Conservation (phyloP, 169 alveolate genomes). For the Sarcocystis neurona region DNA sequence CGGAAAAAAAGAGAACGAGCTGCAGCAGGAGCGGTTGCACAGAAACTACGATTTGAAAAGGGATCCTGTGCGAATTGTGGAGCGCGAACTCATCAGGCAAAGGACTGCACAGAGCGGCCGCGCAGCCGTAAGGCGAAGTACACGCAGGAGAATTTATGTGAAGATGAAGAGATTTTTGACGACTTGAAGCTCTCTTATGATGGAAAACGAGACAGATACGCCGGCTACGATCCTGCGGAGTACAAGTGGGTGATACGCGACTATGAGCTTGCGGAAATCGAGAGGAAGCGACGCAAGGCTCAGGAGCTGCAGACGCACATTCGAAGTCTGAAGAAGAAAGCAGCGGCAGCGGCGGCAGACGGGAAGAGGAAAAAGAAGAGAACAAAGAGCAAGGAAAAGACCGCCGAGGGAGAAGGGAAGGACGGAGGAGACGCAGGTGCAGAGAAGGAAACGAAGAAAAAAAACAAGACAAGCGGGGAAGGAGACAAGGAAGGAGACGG, state of each 20-base stretch:
- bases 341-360: not conserved
- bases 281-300: conserved; percentile 79
- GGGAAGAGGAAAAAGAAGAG: not conserved
- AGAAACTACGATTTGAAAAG: conserved; percentile 51
- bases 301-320: conserved; percentile 67
- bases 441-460: not conserved
- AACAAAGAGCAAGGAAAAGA: not conserved
- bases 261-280: conserved; percentile 88
- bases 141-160: conserved; percentile 4
- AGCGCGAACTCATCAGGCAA: conserved; percentile 95
- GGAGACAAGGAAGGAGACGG: not conserved
- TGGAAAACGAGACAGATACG: conserved; percentile 97
- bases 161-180: conserved; percentile 9
- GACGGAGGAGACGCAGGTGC: not conserved
- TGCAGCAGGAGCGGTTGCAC: not conserved
- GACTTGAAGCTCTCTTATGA: conserved; percentile 74
- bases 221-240: conserved; percentile 92
- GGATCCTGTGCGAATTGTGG: conserved; percentile 99
- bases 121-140: conserved; percentile 41
- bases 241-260: conserved; percentile 78
- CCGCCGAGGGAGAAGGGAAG: not conserved
- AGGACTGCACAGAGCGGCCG: conserved; percentile 95
- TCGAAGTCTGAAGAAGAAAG: not conserved
- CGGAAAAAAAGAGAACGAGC: not conserved
- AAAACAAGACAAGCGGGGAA: not conserved